Conservation (phyloP, 139 green algal genomes). For the Chlorella sp. region DNA sequence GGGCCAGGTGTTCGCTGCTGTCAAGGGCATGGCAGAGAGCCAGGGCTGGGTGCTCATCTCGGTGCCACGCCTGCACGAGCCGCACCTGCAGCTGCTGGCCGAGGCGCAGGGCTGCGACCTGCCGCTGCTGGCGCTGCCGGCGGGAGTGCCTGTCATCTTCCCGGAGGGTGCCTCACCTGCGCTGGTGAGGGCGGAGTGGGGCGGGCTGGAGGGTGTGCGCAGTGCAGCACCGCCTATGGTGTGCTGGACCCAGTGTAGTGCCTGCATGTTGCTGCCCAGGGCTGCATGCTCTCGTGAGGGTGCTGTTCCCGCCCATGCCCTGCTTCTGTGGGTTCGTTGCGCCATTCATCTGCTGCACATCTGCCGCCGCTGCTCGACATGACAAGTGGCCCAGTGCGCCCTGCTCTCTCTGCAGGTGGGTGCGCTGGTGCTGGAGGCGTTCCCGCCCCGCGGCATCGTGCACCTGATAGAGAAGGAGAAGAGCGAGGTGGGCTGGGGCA, state of each 20-base stretch:
- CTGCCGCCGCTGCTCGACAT: background rate
- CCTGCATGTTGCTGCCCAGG: background rate
- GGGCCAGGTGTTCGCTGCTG: conserved; percentile 56
- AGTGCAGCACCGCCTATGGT: background rate
- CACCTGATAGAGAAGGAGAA: conserved; percentile 71
- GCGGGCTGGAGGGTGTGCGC: background rate
- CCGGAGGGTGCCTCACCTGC: background rate
- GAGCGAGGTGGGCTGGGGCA: conserved; percentile 46
- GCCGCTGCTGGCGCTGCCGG: conserved; percentile 35
- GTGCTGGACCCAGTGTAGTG: background rate
- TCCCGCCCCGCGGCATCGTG: conserved; percentile 77
- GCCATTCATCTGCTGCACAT: too few relatives aligned
- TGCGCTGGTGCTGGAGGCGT: conserved; percentile 53
- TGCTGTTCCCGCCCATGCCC: too few relatives aligned
- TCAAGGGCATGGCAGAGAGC: conserved; percentile 52
- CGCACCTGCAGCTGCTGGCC: conserved; percentile 54
- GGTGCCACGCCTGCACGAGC: conserved; percentile 46
- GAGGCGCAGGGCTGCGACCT: conserved; percentile 40
- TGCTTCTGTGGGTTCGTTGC: too few relatives aligned
- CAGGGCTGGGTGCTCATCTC: conserved; percentile 52
- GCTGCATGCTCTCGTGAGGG: too few relatives aligned
- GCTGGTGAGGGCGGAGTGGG: conserved; percentile 14
- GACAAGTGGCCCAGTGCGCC: too few relatives aligned
- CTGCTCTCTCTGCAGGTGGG: conserved; percentile 37
- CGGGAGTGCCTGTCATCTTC: conserved; percentile 30